Percentiles rank a stretch among this genome's conserved stretches.
phyloP scores from a whole-genome alignment of 2,329 filamentous ascomycete species.

The Aspergillus cejpii region DNA sequence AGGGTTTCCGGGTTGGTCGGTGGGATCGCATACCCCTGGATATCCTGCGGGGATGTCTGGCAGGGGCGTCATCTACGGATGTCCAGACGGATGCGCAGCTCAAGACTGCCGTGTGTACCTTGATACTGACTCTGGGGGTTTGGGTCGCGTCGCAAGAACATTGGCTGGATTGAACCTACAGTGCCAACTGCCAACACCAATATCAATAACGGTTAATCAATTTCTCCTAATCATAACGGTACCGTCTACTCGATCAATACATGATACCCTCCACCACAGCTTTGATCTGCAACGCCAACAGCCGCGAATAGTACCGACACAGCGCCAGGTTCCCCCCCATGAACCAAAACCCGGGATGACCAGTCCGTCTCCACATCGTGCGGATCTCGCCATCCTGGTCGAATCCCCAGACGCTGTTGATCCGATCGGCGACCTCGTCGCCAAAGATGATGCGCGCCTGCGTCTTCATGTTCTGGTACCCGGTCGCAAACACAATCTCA shows the following conservation, averaged over 20 bases:
- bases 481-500: conserved; percentile 54
- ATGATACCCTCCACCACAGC: conserved; percentile 32
- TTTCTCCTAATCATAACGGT: too few species aligned
- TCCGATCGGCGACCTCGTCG: conserved; percentile 52
- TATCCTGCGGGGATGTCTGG: conserved; percentile 14
- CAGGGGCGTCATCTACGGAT: not conserved
- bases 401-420: conserved; percentile 57
- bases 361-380: conserved; percentile 55
- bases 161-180: conserved; percentile 15
- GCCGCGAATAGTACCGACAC: conserved; percentile 55
- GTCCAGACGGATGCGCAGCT: conserved; percentile 8
- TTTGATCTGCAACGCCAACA: conserved; percentile 48
- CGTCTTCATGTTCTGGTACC: conserved; percentile 62
- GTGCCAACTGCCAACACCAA: not conserved
- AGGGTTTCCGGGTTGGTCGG: conserved; percentile 21
- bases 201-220: too few species aligned
- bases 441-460: conserved; percentile 57
- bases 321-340: conserved; percentile 60
- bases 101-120: conserved; percentile 22
- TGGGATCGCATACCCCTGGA: conserved; percentile 23
- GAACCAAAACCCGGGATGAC: conserved; percentile 62
- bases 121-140: conserved; percentile 27
- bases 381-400: conserved; percentile 51
- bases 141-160: conserved; percentile 26
- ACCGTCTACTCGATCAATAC: conserved; percentile 1